A percentile compares a stretch with the other conserved stretches of the same genome.
These are phyloP conservation scores for Ehretia macrophylla DNA, from an alignment of 257 asterid genomes.

Conservation along the genomic window DNA sequence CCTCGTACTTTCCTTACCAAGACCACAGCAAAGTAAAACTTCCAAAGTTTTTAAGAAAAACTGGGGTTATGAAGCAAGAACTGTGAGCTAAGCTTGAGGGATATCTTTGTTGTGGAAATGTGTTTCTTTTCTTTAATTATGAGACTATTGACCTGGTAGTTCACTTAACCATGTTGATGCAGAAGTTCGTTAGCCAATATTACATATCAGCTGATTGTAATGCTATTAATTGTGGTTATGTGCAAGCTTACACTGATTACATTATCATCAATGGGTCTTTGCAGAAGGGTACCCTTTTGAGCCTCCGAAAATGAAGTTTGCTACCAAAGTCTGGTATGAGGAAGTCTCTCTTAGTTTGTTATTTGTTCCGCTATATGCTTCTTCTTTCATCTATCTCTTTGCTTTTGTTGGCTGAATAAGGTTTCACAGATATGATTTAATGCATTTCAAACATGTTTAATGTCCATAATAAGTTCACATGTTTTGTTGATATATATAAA, in stretches of 20 bases:
- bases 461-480: not conserved
- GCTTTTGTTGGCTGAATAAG: not conserved
- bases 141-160: too few relatives aligned
- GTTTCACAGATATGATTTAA: not conserved
- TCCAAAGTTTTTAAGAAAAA: too few relatives aligned
- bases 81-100: too few relatives aligned
- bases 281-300: slow-evolving; percentile 97
- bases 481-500: not conserved
- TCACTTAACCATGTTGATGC: too few relatives aligned
- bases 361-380: slow-evolving; percentile 9
- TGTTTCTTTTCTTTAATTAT: too few relatives aligned
- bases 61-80: too few relatives aligned
- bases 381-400: not conserved
- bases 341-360: slow-evolving; percentile 13
- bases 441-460: not conserved
- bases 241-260: not conserved
- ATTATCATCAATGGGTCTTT: slow-evolving; percentile 9
- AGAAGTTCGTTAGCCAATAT: too few relatives aligned
- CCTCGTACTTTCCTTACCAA: too few relatives aligned
- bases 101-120: too few relatives aligned
- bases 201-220: not conserved
- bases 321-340: slow-evolving; percentile 95
- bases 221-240: not conserved
- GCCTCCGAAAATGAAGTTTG: slow-evolving; percentile 91
- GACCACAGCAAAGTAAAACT: too few relatives aligned